Conservation (phyloP, 2,329 filamentous ascomycete genomes). For the Emmonsia crescens region DNA sequence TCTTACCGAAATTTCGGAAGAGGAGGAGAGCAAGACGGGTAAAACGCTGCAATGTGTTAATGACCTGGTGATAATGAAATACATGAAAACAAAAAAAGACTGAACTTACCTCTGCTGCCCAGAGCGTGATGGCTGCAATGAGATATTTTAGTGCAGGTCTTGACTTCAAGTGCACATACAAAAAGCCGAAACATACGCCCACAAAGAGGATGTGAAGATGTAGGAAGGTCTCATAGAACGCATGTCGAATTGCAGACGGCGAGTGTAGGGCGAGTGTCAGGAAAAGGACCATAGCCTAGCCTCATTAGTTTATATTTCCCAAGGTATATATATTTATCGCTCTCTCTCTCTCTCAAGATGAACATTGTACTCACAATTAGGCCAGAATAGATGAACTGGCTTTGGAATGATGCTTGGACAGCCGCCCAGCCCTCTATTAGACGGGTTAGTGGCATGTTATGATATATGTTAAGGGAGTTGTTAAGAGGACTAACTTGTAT, state of each 20-base stretch:
- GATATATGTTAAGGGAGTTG: background rate
- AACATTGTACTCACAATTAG: conserved; percentile 30
- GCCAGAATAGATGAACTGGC: conserved; percentile 27
- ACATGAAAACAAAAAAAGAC: background rate
- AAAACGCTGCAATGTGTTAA: conserved; percentile 33
- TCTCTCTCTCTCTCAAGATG: background rate
- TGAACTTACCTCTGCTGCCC: conserved; percentile 52
- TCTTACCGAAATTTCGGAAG: conserved; percentile 49
- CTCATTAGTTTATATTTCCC: conserved; percentile 8
- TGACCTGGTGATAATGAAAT: background rate
- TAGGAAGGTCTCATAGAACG: conserved; percentile 95
- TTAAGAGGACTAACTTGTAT: conserved; percentile 23
- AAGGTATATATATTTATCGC: conserved; percentile 30
- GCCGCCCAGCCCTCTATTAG: conserved; percentile 27
- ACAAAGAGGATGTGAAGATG: conserved; percentile 72
- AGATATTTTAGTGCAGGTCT: conserved; percentile 66
- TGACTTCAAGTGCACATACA: conserved; percentile 66
- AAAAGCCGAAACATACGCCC: conserved; percentile 54
- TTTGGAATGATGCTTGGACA: conserved; percentile 21
- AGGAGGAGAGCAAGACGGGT: conserved; percentile 52
- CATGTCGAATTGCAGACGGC: conserved; percentile 72
- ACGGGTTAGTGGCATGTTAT: background rate
- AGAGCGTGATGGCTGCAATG: conserved; percentile 62
- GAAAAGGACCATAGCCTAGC: conserved; percentile 44
- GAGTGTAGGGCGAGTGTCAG: conserved; percentile 57